Base-by-base conservation (phyloP, 495 filamentous ascomycete species). In the Hypoxylon fuscum region DNA sequence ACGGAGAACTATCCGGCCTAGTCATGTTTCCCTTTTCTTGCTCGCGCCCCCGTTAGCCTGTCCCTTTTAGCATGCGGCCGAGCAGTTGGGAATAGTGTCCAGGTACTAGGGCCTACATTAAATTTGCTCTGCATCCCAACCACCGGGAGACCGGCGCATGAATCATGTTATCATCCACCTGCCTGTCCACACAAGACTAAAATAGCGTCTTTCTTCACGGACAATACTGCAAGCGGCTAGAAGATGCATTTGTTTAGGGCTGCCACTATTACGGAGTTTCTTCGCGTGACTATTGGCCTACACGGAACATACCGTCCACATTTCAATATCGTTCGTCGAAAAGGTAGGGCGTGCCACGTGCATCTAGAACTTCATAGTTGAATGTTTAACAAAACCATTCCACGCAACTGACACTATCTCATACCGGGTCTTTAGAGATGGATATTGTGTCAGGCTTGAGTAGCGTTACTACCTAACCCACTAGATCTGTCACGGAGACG, bases 151-250 rank as follows among this genome's bases (percentile, higher is more conserved):
- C 10, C 23, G 14, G 15, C 20, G 52, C 45, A 52, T 52, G 35
- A 66, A 61, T 66, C 56, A 61, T 52, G 40, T 47, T 41, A 61
- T 52, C 53, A 61, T 61, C 62, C 62, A 66, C 51, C 44, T 45
- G 20, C 45, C 46, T 44, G 49, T 45, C 43, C 31, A 51, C 50
- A 37, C 40, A 52, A 44, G 25, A 52, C 51, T 66, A 59, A 42
- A 60, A 46, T 50, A 22, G 47, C 32, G 5, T 47, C 43, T 62
- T 48, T 49, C 23, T 22, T 43, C 20, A 32, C 42, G 54, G 48
- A 32, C 47, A 64, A 58, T 47, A 23, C 60, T 53, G 10, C 15
- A 58, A 47, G 18, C 21, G 42, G 53, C 38, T 58, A 58, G 41
- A 31, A 55, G 25, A 54, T 17, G 35, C 27, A 22, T 31, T 32